Percentiles rank a stretch among this genome's conserved stretches.
phyloP scores from a whole-genome alignment of 192 early-diverging fungal species.

The Podila verticillata region DNA sequence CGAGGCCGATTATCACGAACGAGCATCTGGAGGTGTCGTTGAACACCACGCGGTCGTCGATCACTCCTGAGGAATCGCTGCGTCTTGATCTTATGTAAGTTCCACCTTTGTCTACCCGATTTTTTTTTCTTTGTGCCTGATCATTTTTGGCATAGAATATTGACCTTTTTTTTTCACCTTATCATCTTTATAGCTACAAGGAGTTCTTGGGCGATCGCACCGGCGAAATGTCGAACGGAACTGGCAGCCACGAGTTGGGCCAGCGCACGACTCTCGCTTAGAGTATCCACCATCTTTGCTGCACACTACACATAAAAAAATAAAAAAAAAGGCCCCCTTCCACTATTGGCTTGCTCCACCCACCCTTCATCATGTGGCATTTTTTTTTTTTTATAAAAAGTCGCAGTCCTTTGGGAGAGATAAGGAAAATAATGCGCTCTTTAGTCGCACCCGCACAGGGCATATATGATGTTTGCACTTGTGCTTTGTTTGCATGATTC shows the following conservation, averaged over 20 bases:
- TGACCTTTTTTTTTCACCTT: not conserved
- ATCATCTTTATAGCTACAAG: conserved; percentile 44
- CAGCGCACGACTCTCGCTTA: conserved; percentile 54
- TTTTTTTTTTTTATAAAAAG: not conserved
- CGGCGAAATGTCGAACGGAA: conserved; percentile 66
- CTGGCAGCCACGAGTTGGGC: conserved; percentile 52
- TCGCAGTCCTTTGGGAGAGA: not conserved
- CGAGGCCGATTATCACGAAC: conserved; percentile 40
- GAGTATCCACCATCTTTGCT: too few species aligned
- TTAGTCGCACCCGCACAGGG: too few species aligned
- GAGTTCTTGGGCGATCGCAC: conserved; percentile 70
- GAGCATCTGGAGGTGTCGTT: conserved; percentile 68
- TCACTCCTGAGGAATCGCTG: conserved; percentile 62
- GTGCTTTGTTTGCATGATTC: too few species aligned
- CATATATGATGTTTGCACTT: too few species aligned
- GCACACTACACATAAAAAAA: not conserved
- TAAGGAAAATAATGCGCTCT: too few species aligned
- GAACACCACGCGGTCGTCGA: conserved; percentile 68
- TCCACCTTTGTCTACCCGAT: not conserved
- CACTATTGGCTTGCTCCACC: too few species aligned
- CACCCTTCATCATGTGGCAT: not conserved
- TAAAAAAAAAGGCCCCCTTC: not conserved
- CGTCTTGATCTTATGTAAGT: conserved; percentile 64
- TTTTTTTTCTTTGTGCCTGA: not conserved
- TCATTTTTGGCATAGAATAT: not conserved